phyloP scores from a whole-genome alignment of 768 basidiomycete species.

The Suillus subaureus region DNA sequence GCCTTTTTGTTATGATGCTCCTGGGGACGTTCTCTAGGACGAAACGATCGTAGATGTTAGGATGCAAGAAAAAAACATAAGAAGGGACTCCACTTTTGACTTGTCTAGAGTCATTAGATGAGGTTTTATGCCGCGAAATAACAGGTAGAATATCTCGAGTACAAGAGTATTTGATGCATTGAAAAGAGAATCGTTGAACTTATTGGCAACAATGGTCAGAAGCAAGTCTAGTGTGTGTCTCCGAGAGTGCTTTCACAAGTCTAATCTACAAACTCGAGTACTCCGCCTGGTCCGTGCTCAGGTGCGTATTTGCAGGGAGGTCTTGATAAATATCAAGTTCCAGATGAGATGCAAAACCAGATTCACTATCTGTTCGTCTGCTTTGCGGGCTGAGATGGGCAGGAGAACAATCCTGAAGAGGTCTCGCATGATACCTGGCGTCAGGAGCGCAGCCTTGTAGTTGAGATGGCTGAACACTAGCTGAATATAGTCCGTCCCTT shows the following conservation, averaged over 20 bases:
- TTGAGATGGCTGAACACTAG: slow-evolving; percentile 77
- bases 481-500: slow-evolving; percentile 86
- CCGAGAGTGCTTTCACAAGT: slow-evolving; percentile 69
- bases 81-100: slow-evolving; percentile 50
- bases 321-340: slow-evolving; percentile 94
- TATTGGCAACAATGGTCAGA: slow-evolving; percentile 83
- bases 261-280: slow-evolving; percentile 77
- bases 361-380: slow-evolving; percentile 85
- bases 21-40: no score
- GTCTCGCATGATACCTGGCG: slow-evolving; percentile 67
- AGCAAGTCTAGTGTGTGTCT: slow-evolving; percentile 77
- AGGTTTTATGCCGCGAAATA: slow-evolving; percentile 84
- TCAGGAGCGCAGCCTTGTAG: slow-evolving; percentile 80
- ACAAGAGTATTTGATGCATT: slow-evolving; percentile 87
- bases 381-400: slow-evolving; percentile 60
- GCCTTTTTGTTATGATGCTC: no score
- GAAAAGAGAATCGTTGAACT: slow-evolving; percentile 72
- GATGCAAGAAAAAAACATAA: slow-evolving; percentile 11
- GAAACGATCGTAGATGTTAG: slow-evolving; percentile 7
- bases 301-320: slow-evolving; percentile 66
- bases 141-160: slow-evolving; percentile 90
- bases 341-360: slow-evolving; percentile 87
- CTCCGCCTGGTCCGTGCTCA: slow-evolving; percentile 79
- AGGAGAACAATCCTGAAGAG: slow-evolving; percentile 78
- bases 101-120: slow-evolving; percentile 60